Percentiles rank a stretch among this genome's conserved stretches.
These are phyloP conservation scores for Lactarius tabidus DNA, from an alignment of 768 basidiomycete species.

Conservation along the genomic window DNA sequence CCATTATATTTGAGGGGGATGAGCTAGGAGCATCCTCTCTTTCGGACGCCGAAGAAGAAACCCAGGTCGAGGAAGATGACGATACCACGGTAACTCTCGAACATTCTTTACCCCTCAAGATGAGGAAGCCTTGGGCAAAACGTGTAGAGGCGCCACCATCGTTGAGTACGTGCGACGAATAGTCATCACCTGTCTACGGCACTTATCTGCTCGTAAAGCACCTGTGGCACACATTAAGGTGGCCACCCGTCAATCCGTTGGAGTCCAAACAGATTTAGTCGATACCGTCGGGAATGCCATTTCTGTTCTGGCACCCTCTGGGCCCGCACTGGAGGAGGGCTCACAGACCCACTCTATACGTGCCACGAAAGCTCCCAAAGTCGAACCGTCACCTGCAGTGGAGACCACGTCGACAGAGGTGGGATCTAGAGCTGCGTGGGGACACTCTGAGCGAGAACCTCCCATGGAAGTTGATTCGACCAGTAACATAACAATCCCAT, in stretches of 20 bases:
- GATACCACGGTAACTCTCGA: conserved; percentile 32
- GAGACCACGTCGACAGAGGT: neutral
- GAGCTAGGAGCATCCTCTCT: conserved; percentile 32
- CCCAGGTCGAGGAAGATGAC: conserved; percentile 41
- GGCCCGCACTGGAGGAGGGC: neutral
- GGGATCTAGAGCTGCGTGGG: conserved; percentile 1
- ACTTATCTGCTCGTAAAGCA: conserved; percentile 9
- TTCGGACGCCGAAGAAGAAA: conserved; percentile 40
- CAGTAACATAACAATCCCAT: conserved; percentile 36
- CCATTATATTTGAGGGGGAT: conserved; percentile 58
- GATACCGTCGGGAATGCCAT: conserved; percentile 10
- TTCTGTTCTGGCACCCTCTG: conserved; percentile 2
- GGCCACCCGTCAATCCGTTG: conserved; percentile 37
- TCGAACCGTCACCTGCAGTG: neutral
- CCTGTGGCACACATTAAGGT: neutral
- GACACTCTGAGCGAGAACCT: conserved; percentile 38
- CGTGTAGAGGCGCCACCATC: conserved; percentile 36
- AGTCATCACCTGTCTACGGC: neutral
- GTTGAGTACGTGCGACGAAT: conserved; percentile 6
- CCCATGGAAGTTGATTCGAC: conserved; percentile 61
- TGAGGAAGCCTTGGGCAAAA: conserved; percentile 58
- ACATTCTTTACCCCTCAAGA: conserved; percentile 55
- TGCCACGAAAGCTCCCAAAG: neutral
- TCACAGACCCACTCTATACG: neutral
- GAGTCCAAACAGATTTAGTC: conserved; percentile 41